These are phyloP conservation scores for Pulicaria dysenterica DNA, from an alignment of 129 eudicot genomes.

Conservation along the genomic window DNA sequence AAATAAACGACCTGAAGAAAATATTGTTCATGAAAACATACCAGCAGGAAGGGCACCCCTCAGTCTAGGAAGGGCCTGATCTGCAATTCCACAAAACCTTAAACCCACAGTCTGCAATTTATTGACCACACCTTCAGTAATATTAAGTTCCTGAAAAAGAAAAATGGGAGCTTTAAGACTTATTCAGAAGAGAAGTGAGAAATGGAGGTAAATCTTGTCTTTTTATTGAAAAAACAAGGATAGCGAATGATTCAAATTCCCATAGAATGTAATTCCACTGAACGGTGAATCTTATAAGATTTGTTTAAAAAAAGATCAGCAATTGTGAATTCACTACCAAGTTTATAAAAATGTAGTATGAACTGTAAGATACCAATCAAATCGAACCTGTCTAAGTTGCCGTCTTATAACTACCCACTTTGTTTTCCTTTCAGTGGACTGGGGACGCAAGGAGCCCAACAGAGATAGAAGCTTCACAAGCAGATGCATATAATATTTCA, in stretches of 20 bases:
- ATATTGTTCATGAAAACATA: conserved; percentile 35
- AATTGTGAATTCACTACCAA: not conserved
- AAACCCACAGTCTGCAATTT: conserved; percentile 85
- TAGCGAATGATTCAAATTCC: not conserved
- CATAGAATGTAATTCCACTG: not conserved
- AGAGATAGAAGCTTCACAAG: conserved; percentile 76
- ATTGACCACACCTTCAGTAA: conserved; percentile 76
- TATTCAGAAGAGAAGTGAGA: conserved; percentile 4
- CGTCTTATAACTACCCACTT: conserved; percentile 93
- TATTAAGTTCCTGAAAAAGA: conserved; percentile 73
- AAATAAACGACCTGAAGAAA: not conserved
- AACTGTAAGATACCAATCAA: not conserved
- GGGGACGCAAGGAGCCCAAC: conserved; percentile 84
- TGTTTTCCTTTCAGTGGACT: conserved; percentile 82
- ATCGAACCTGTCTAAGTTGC: conserved; percentile 81
- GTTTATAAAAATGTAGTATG: not conserved
- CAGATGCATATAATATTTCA: conserved; percentile 25
- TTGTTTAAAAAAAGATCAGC: not conserved
- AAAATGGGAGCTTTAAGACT: not conserved
- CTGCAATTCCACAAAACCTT: conserved; percentile 89
- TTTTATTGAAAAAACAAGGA: not conserved
- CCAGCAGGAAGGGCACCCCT: conserved; percentile 97
- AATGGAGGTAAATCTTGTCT: not conserved
- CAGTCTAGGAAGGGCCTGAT: conserved; percentile 86
- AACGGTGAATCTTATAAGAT: not conserved